A percentile compares a stretch with the other conserved stretches of the same genome.
These are phyloP conservation scores for Wickerhamomyces kurtzmanii DNA, from an alignment of 805 yeast species.

Conservation along the genomic window DNA sequence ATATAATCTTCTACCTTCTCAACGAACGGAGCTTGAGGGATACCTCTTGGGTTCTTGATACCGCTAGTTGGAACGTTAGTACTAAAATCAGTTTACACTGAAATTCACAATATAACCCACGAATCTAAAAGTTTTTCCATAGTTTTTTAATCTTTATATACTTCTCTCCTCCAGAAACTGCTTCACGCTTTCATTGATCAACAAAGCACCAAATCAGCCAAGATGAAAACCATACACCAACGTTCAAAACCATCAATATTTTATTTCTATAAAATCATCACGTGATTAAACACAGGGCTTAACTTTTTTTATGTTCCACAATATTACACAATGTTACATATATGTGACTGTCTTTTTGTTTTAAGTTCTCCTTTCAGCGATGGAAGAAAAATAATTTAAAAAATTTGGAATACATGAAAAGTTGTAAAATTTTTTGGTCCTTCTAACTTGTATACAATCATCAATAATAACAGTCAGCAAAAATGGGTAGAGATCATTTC, in stretches of 20 bases:
- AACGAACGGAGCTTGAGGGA: slow-evolving; percentile 93
- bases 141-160: too few relatives aligned
- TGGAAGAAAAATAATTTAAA: slow-evolving; percentile 1
- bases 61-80: slow-evolving; percentile 3
- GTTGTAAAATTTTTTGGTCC: background rate
- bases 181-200: too few relatives aligned
- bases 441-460: slow-evolving; percentile 1
- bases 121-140: slow-evolving; percentile 16
- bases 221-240: too few relatives aligned
- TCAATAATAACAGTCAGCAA: slow-evolving; percentile 8
- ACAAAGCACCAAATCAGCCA: too few relatives aligned
- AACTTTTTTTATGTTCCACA: too few relatives aligned
- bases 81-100: background rate
- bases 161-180: too few relatives aligned
- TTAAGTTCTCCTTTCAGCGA: too few relatives aligned
- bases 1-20: slow-evolving; percentile 72
- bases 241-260: too few relatives aligned
- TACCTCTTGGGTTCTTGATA: slow-evolving; percentile 77
- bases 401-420: background rate
- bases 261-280: background rate
- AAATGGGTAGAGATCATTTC: slow-evolving; percentile 97
- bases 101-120: slow-evolving; percentile 3
- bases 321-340: too few relatives aligned
- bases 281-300: too few relatives aligned
- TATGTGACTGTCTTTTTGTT: background rate